phyloP scores from a whole-genome alignment of 2,329 filamentous ascomycete species.

The Fusarium sp. region DNA sequence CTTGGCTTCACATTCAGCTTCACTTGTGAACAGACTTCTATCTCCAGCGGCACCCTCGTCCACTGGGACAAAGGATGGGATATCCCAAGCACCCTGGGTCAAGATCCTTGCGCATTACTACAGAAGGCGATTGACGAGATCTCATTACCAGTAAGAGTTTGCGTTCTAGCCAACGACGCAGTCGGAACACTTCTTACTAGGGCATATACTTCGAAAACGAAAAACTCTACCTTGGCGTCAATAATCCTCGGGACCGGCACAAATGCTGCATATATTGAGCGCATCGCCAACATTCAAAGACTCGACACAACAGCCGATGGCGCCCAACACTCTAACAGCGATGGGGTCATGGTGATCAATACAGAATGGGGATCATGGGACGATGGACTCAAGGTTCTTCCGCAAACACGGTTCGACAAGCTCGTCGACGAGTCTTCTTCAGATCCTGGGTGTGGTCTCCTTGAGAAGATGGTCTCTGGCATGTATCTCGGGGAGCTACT shows the following conservation, averaged over 20 bases:
- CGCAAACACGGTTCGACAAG: constrained; percentile 4
- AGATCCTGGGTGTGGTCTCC: not conserved
- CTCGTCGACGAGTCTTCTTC: not conserved
- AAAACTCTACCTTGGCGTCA: not conserved
- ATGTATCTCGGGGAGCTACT: constrained; percentile 4
- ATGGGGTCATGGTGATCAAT: not conserved
- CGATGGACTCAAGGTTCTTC: not conserved
- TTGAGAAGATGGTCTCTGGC: constrained; percentile 13
- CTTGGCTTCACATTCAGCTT: constrained; percentile 12
- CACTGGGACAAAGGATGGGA: constrained; percentile 20
- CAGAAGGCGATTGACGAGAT: not conserved
- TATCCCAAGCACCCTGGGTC: not conserved
- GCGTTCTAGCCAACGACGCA: constrained; percentile 3
- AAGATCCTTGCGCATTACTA: not conserved
- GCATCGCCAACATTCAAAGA: not conserved
- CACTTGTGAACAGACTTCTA: not conserved
- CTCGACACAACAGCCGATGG: rapidly evolving
- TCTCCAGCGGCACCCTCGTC: not conserved
- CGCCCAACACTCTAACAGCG: rapidly evolving
- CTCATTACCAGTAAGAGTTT: not conserved
- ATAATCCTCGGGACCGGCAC: constrained; percentile 1
- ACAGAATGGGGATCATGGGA: constrained; percentile 19
- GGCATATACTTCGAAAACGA: not conserved
- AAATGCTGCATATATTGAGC: constrained; percentile 2
- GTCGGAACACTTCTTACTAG: not conserved